Evolutionary conservation across 164 flowering plant species (phyloP).

Genomic region (Stephania japonica): DNA sequence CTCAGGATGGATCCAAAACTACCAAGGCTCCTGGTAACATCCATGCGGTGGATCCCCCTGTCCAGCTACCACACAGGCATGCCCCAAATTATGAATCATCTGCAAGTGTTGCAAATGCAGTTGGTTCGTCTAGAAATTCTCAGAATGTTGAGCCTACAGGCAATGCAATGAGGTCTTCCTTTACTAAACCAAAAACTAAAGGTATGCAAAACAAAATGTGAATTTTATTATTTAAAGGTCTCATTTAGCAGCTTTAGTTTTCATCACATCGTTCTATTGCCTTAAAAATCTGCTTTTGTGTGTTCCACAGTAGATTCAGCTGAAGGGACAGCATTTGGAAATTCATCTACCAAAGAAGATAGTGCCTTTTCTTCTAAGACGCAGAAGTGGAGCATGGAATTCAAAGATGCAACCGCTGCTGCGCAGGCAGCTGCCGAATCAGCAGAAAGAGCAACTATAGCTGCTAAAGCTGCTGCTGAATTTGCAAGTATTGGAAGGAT

Average conservation of each 20-base stretch:
- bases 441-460: slow-evolving; percentile 90
- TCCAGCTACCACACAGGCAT: slow-evolving; percentile 24
- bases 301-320: slow-evolving; percentile 26
- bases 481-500: slow-evolving; percentile 47
- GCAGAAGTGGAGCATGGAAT: slow-evolving; percentile 66
- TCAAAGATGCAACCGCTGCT: slow-evolving; percentile 90
- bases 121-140: slow-evolving; percentile 28
- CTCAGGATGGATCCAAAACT: slow-evolving; percentile 62
- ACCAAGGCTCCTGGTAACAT: slow-evolving; percentile 29
- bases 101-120: slow-evolving; percentile 15
- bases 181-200: slow-evolving; percentile 30
- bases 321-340: slow-evolving; percentile 21
- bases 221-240: not conserved
- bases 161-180: slow-evolving; percentile 13
- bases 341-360: slow-evolving; percentile 23
- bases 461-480: slow-evolving; percentile 96
- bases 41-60: slow-evolving; percentile 28
- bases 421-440: slow-evolving; percentile 98
- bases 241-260: not conserved
- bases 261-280: slow-evolving; percentile 1
- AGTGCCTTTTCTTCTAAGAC: slow-evolving; percentile 20
- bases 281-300: slow-evolving; percentile 2
- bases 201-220: slow-evolving; percentile 25
- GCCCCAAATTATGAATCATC: slow-evolving; percentile 26
- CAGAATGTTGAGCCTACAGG: slow-evolving; percentile 23